Conservation (phyloP, 257 asterid species). For the Nicotiana paniculata region DNA sequence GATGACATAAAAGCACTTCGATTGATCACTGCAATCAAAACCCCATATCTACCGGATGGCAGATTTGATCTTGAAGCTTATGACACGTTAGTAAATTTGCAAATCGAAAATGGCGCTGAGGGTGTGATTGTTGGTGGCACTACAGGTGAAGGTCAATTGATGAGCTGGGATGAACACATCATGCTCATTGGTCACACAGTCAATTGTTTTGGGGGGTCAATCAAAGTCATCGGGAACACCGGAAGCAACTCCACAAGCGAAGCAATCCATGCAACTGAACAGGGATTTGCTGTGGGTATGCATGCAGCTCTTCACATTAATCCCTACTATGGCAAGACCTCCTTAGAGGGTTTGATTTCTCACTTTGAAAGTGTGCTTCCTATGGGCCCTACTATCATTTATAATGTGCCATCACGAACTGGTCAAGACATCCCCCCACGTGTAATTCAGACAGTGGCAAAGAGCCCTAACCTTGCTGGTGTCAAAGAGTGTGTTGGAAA, state of each 20-base stretch:
- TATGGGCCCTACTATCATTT: slow-evolving; percentile 86
- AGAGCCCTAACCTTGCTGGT: slow-evolving; percentile 66
- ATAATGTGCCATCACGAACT: slow-evolving; percentile 83
- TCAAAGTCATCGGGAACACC: slow-evolving; percentile 84
- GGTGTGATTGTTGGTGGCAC: slow-evolving; percentile 87
- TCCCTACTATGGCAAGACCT: slow-evolving; percentile 90
- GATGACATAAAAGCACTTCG: slow-evolving; percentile 70
- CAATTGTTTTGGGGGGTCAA: slow-evolving; percentile 74
- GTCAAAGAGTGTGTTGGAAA: slow-evolving; percentile 79
- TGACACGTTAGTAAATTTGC: slow-evolving; percentile 59
- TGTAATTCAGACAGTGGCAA: slow-evolving; percentile 35
- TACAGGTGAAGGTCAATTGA: slow-evolving; percentile 89
- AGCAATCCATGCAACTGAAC: slow-evolving; percentile 88
- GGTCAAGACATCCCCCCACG: slow-evolving; percentile 74
- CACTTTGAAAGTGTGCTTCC: slow-evolving; percentile 70
- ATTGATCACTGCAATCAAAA: slow-evolving; percentile 72
- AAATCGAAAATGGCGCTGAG: slow-evolving; percentile 69
- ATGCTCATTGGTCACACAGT: slow-evolving; percentile 92
- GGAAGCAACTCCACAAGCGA: slow-evolving; percentile 91
- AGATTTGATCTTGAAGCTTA: slow-evolving; percentile 86
- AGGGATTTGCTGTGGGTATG: slow-evolving; percentile 96
- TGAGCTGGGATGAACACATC: slow-evolving; percentile 92
- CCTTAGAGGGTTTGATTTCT: slow-evolving; percentile 61
- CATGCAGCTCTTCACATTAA: slow-evolving; percentile 86
- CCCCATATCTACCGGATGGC: slow-evolving; percentile 85